phyloP scores from a whole-genome alignment of 1,139 yeast species.

The Lodderomyces orthopsilosis region DNA sequence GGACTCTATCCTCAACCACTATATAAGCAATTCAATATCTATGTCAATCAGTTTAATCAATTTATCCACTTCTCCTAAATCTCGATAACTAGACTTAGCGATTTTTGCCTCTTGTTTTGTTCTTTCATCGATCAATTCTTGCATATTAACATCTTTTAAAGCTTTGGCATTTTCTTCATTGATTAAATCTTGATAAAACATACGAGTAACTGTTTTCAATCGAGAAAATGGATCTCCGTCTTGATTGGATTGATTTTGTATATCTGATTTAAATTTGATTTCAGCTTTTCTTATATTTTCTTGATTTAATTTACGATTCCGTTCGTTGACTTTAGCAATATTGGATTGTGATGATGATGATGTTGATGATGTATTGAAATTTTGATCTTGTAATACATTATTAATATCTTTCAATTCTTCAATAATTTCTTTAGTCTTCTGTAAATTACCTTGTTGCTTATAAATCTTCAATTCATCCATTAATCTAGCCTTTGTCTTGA shows the following conservation, averaged over 20 bases:
- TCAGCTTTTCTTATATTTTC: constrained; percentile 81
- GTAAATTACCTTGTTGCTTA: constrained; percentile 56
- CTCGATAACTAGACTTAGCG: constrained; percentile 42
- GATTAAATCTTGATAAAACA: constrained; percentile 61
- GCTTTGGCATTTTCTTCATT: constrained; percentile 48
- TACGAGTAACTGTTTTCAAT: constrained; percentile 79
- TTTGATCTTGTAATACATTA: constrained; percentile 19
- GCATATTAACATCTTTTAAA: constrained; percentile 39
- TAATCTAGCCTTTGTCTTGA: constrained; percentile 68
- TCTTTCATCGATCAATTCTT: constrained; percentile 36
- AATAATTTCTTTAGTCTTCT: constrained; percentile 52
- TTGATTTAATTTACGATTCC: constrained; percentile 81
- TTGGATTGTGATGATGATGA: constrained; percentile 6
- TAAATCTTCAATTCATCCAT: constrained; percentile 79
- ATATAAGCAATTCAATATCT: constrained; percentile 23
- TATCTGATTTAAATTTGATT: constrained; percentile 44
- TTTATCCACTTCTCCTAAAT: constrained; percentile 44
- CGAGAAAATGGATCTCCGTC: constrained; percentile 83
- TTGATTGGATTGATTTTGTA: neutral
- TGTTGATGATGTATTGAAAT: too few relatives aligned
- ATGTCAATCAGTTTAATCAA: constrained; percentile 36
- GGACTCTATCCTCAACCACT: neutral
- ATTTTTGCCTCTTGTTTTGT: constrained; percentile 38
- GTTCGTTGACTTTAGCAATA: constrained; percentile 60
- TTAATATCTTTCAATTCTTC: constrained; percentile 44